Evolutionary conservation across 2,329 filamentous ascomycete genomes (phyloP).

Genomic region (Dothideomycetes sp.): DNA sequence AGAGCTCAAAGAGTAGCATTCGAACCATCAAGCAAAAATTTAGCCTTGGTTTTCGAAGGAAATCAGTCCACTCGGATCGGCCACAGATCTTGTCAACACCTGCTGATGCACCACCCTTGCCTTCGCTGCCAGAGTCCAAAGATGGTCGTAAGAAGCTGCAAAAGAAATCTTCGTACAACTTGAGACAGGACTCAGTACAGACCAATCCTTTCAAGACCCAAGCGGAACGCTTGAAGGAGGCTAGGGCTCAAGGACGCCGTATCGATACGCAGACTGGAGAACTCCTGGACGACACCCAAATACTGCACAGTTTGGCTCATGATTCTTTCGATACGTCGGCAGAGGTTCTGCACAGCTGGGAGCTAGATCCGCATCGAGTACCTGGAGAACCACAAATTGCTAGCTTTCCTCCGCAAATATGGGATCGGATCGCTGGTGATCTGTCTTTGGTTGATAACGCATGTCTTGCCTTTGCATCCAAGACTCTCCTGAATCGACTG

Average conservation of each 20-base stretch:
- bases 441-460: slow-evolving; percentile 40
- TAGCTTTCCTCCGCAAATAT: slow-evolving; percentile 37
- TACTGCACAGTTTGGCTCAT: slow-evolving; percentile 30
- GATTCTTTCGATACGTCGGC: slow-evolving; percentile 28
- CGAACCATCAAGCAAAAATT: slow-evolving; percentile 7
- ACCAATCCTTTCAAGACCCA: slow-evolving; percentile 6
- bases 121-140: neutral
- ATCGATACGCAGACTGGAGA: slow-evolving; percentile 17
- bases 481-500: slow-evolving; percentile 37
- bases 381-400: slow-evolving; percentile 34
- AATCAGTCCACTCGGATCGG: slow-evolving; percentile 3
- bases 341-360: slow-evolving; percentile 19
- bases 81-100: no score
- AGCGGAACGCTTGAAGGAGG: slow-evolving; percentile 2
- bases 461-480: slow-evolving; percentile 41
- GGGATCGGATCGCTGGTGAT: slow-evolving; percentile 35
- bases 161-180: neutral
- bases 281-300: slow-evolving; percentile 27
- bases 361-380: slow-evolving; percentile 10
- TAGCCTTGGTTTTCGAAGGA: slow-evolving; percentile 1
- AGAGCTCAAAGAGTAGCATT: neutral
- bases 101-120: neutral
- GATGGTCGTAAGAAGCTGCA: slow-evolving; percentile 4
- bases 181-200: slow-evolving; percentile 3
- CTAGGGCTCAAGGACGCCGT: slow-evolving; percentile 1